A percentile compares a stretch with the other conserved stretches of the same genome.
These are phyloP conservation scores for Mucor saturninus DNA, from an alignment of 371 early-diverging fungal species.

Conservation along the genomic window DNA sequence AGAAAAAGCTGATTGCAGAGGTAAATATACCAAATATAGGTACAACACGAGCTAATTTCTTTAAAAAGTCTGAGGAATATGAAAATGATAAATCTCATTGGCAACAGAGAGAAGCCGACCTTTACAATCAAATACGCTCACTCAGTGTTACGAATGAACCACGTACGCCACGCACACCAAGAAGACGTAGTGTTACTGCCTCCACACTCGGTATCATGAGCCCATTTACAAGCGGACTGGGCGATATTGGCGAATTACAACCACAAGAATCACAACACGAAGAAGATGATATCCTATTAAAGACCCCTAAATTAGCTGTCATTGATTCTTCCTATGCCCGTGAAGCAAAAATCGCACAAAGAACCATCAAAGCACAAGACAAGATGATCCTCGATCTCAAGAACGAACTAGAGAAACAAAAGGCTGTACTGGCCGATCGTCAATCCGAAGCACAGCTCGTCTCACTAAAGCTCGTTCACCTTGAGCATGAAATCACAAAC, in stretches of 20 bases:
- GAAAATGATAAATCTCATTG: constrained; percentile 49
- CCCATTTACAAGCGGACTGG: constrained; percentile 36
- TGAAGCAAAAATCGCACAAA: constrained; percentile 57
- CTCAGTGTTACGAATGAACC: constrained; percentile 40
- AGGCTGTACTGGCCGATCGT: constrained; percentile 43
- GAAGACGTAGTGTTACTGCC: constrained; percentile 48
- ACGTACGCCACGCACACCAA: constrained; percentile 47
- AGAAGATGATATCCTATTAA: constrained; percentile 5
- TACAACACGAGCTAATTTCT: too few relatives aligned
- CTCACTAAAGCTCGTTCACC: constrained; percentile 48
- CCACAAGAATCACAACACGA: neutral
- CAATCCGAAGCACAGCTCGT: constrained; percentile 44
- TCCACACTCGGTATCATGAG: constrained; percentile 36
- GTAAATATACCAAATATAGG: neutral
- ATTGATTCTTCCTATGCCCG: constrained; percentile 53
- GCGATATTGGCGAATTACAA: constrained; percentile 32
- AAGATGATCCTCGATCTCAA: constrained; percentile 50
- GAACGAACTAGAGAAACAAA: constrained; percentile 46
- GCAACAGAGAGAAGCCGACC: constrained; percentile 55
- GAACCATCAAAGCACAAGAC: constrained; percentile 59
- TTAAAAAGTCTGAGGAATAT: constrained; percentile 42
- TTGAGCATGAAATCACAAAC: constrained; percentile 65
- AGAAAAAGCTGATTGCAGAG: constrained; percentile 44
- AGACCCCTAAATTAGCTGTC: constrained; percentile 41
- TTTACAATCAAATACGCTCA: constrained; percentile 50